These are phyloP conservation scores for Cladosporium sp. DNA, from an alignment of 2,329 filamentous ascomycete species.

Conservation along the genomic window DNA sequence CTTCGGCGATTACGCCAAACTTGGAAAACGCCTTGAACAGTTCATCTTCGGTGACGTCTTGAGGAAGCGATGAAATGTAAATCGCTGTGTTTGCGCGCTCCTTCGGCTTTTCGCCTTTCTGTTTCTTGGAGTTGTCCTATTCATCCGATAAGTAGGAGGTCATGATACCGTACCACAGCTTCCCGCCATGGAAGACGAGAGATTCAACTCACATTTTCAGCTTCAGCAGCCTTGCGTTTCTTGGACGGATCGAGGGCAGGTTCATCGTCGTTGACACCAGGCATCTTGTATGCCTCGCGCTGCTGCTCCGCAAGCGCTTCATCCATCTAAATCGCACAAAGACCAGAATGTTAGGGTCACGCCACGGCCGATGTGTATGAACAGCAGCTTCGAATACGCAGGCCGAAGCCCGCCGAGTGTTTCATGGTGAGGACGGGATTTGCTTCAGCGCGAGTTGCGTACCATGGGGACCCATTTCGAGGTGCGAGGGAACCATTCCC, in stretches of 20 bases:
- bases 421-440: slow-evolving; percentile 18
- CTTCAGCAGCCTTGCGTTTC: slow-evolving; percentile 37
- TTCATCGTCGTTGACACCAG: slow-evolving; percentile 52
- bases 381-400: slow-evolving; percentile 4
- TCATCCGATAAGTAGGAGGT: neutral
- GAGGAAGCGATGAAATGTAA: slow-evolving; percentile 82
- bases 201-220: slow-evolving; percentile 23
- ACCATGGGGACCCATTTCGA: slow-evolving; percentile 70
- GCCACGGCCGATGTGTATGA: slow-evolving; percentile 6
- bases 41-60: slow-evolving; percentile 72
- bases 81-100: slow-evolving; percentile 65
- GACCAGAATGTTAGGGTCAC: slow-evolving; percentile 22
- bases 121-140: slow-evolving; percentile 24
- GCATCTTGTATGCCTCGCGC: slow-evolving; percentile 54
- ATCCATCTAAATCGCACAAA: slow-evolving; percentile 44
- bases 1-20: slow-evolving; percentile 86
- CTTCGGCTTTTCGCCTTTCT: slow-evolving; percentile 41
- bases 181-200: neutral
- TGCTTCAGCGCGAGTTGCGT: slow-evolving; percentile 26
- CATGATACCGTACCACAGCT: neutral
- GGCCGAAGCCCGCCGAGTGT: neutral
- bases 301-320: slow-evolving; percentile 56
- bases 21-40: slow-evolving; percentile 79
- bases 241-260: slow-evolving; percentile 27
- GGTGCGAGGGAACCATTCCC: slow-evolving; percentile 66